Percentiles rank a stretch among this genome's conserved stretches.
phyloP scores from a whole-genome alignment of 441 rosid genomes.

The Omphalea diandra region DNA sequence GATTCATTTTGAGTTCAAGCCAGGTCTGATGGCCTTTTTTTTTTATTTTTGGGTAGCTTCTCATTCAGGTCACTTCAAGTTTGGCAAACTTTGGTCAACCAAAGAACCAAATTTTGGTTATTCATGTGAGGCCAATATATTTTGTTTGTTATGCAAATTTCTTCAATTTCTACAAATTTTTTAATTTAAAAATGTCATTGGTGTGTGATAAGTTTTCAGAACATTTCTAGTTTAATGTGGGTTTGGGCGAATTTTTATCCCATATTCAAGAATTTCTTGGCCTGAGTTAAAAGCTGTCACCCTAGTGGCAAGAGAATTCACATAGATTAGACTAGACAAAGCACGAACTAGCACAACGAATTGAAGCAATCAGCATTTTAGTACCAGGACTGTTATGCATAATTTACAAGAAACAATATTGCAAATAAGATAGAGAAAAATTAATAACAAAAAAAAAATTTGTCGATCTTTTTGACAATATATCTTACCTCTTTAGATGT shows the following conservation, averaged over 20 bases:
- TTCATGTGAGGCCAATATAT: too few species aligned
- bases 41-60: too few species aligned
- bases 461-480: slow-evolving; percentile 17
- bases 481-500: slow-evolving; percentile 51
- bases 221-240: background rate
- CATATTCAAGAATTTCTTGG: background rate
- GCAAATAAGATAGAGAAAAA: slow-evolving; percentile 14
- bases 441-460: background rate
- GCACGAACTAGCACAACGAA: background rate
- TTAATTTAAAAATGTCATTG: too few species aligned
- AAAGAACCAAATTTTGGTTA: too few species aligned
- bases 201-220: too few species aligned
- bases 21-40: background rate
- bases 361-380: background rate
- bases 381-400: background rate
- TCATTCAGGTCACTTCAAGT: too few species aligned
- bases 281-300: background rate
- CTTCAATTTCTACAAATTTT: too few species aligned
- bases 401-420: background rate
- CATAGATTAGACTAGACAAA: background rate
- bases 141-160: too few species aligned
- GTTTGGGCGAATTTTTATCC: background rate
- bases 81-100: too few species aligned
- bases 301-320: background rate
- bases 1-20: background rate